These are phyloP conservation scores for Boletellus deceptivus DNA, from an alignment of 1,284 basidiomycete genomes.

Conservation along the genomic window DNA sequence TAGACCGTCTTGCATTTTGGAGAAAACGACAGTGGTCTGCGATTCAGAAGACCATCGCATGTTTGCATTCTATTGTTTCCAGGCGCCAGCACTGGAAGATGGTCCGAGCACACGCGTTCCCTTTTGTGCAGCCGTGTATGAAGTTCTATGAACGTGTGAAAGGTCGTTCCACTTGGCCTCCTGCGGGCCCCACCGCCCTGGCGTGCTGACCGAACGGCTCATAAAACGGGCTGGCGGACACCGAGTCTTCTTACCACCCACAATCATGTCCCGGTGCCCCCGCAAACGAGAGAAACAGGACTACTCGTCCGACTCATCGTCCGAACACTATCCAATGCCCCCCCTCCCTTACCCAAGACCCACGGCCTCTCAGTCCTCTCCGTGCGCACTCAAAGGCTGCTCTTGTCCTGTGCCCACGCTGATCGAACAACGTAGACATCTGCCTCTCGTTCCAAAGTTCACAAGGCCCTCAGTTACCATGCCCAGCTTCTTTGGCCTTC, in stretches of 20 bases:
- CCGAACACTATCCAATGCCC: too few species aligned
- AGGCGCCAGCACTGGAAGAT: too few species aligned
- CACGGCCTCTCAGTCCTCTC: background rate
- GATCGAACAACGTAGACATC: background rate
- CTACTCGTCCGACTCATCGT: background rate
- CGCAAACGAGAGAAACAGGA: background rate
- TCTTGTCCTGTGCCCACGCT: background rate
- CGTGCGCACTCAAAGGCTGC: slow-evolving; percentile 2
- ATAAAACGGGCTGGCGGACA: too few species aligned
- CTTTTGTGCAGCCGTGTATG: background rate
- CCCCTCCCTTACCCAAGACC: background rate
- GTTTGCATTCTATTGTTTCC: too few species aligned
- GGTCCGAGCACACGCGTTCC: too few species aligned
- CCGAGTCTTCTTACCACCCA: too few species aligned
- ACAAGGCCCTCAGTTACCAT: slow-evolving; percentile 4
- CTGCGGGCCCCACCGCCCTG: too few species aligned
- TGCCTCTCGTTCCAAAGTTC: background rate
- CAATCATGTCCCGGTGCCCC: slow-evolving; percentile 1
- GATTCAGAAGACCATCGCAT: too few species aligned
- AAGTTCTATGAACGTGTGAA: background rate
- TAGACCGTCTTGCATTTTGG: too few species aligned
- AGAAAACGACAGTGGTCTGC: too few species aligned
- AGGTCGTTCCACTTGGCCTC: too few species aligned
- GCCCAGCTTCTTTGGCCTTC: background rate
- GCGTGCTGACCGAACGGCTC: background rate